A percentile compares a stretch with the other conserved stretches of the same genome.
Evolutionary conservation across 768 basidiomycete species (phyloP).

Genomic region (Psilocybe cyanescens): DNA sequence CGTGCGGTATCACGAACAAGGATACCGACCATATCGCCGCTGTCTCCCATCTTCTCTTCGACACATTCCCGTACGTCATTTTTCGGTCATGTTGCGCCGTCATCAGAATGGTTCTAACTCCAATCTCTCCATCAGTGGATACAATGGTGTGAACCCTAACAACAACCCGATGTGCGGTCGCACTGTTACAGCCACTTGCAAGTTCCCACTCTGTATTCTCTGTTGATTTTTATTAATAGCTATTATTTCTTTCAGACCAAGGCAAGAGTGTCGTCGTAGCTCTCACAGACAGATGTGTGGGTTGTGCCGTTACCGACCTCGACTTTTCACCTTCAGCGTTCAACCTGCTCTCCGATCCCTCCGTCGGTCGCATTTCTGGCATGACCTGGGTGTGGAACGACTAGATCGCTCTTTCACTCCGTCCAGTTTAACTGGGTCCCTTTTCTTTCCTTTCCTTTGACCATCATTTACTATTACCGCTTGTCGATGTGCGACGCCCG

Average conservation of each 20-base stretch:
- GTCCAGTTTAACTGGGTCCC: slow-evolving; percentile 12
- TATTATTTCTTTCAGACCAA: slow-evolving; percentile 39
- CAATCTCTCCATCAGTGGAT: slow-evolving; percentile 44
- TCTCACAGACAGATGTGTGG: slow-evolving; percentile 67
- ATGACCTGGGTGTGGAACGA: slow-evolving; percentile 54
- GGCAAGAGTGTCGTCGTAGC: slow-evolving; percentile 52
- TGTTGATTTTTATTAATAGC: slow-evolving; percentile 5
- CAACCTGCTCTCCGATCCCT: slow-evolving; percentile 40
- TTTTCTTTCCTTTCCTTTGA: slow-evolving; percentile 6
- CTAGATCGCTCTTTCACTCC: slow-evolving; percentile 25
- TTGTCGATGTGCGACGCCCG: slow-evolving; percentile 30
- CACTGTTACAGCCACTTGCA: slow-evolving; percentile 52
- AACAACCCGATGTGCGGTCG: slow-evolving; percentile 72
- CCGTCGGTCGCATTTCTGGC: slow-evolving; percentile 52
- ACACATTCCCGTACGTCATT: slow-evolving; percentile 58
- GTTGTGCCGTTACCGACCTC: slow-evolving; percentile 53
- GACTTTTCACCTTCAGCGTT: slow-evolving; percentile 72
- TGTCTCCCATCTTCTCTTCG: slow-evolving; percentile 58
- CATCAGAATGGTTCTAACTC: background rate
- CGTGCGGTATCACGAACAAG: slow-evolving; percentile 63
- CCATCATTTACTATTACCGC: slow-evolving; percentile 13
- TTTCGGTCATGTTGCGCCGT: slow-evolving; percentile 4
- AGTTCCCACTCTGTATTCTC: slow-evolving; percentile 12
- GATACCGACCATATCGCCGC: slow-evolving; percentile 60
- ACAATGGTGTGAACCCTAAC: slow-evolving; percentile 67